Percentiles rank a stretch among this genome's conserved stretches.
Evolutionary conservation across 2,329 filamentous ascomycete genomes (phyloP).

Genomic region (Fusarium sp.): DNA sequence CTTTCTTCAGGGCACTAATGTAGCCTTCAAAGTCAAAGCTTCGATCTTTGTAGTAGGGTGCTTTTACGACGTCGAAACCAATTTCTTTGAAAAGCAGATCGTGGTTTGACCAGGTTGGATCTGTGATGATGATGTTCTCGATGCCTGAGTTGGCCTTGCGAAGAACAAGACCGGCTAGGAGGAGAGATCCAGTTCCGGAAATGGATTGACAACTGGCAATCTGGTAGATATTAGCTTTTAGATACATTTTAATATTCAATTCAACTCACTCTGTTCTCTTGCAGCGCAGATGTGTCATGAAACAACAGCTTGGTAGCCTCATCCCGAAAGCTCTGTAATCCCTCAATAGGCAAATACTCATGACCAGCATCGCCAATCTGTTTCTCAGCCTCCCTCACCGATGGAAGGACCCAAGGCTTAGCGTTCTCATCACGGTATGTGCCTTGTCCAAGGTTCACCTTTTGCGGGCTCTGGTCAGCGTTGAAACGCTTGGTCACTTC

Average conservation of each 20-base stretch:
- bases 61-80: slow-evolving; percentile 45
- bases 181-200: slow-evolving; percentile 53
- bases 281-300: slow-evolving; percentile 36
- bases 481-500: slow-evolving; percentile 47
- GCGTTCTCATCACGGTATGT: slow-evolving; percentile 52
- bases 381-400: slow-evolving; percentile 43
- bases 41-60: slow-evolving; percentile 50
- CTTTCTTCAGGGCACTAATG: slow-evolving; percentile 41
- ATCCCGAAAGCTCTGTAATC: slow-evolving; percentile 46
- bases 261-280: slow-evolving; percentile 42
- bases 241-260: no score
- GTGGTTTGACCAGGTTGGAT: slow-evolving; percentile 56
- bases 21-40: slow-evolving; percentile 47
- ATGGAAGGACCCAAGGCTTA: slow-evolving; percentile 52
- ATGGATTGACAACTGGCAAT: slow-evolving; percentile 51
- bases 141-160: slow-evolving; percentile 38
- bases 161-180: slow-evolving; percentile 48
- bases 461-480: slow-evolving; percentile 44
- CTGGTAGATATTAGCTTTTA: no score
- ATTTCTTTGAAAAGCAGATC: slow-evolving; percentile 47
- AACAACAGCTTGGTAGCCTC: slow-evolving; percentile 47
- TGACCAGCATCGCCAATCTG: slow-evolving; percentile 40
- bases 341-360: slow-evolving; percentile 52
- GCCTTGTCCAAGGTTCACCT: slow-evolving; percentile 52
- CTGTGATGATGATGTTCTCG: slow-evolving; percentile 49